phyloP scores from a whole-genome alignment of 371 early-diverging fungal genomes.

The Mucor plumbeus region DNA sequence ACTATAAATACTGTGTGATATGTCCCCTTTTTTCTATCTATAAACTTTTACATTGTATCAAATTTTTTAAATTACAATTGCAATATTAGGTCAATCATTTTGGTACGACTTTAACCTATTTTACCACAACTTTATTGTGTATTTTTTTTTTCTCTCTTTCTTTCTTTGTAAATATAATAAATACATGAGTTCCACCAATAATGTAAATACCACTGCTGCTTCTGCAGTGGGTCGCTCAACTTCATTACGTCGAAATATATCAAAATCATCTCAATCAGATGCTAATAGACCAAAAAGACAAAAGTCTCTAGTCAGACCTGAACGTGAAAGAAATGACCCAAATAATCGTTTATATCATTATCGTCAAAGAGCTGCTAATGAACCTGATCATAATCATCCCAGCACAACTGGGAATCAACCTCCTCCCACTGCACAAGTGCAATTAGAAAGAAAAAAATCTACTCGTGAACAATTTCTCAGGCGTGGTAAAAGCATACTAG shows the following conservation, averaged over 20 bases:
- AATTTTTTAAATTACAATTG: not conserved
- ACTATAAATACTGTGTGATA: conserved; percentile 3
- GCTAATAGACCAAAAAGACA: conserved; percentile 34
- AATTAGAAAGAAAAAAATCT: conserved; percentile 28
- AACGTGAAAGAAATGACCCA: conserved; percentile 65
- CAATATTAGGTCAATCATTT: conserved; percentile 18
- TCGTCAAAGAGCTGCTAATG: conserved; percentile 50
- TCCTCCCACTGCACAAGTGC: not conserved
- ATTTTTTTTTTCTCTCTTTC: conserved; percentile 7
- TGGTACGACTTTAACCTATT: conserved; percentile 20
- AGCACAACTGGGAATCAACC: conserved; percentile 48
- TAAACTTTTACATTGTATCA: not conserved
- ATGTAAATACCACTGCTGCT: not conserved
- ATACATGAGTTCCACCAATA: not conserved
- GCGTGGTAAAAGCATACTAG: conserved; percentile 52
- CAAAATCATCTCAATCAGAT: conserved; percentile 18
- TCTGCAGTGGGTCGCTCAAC: conserved; percentile 17
- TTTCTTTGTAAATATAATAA: conserved; percentile 6
- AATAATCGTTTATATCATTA: conserved; percentile 61
- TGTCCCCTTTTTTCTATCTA: conserved; percentile 1
- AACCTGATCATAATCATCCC: conserved; percentile 26
- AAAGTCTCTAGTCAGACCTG: conserved; percentile 75
- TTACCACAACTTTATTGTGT: conserved; percentile 8
- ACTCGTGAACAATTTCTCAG: conserved; percentile 29
- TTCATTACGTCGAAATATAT: conserved; percentile 22